A percentile compares a stretch with the other conserved stretches of the same genome.
These are phyloP conservation scores for Neospermospora avenae DNA, from an alignment of 2,329 filamentous ascomycete species.

Conservation along the genomic window DNA sequence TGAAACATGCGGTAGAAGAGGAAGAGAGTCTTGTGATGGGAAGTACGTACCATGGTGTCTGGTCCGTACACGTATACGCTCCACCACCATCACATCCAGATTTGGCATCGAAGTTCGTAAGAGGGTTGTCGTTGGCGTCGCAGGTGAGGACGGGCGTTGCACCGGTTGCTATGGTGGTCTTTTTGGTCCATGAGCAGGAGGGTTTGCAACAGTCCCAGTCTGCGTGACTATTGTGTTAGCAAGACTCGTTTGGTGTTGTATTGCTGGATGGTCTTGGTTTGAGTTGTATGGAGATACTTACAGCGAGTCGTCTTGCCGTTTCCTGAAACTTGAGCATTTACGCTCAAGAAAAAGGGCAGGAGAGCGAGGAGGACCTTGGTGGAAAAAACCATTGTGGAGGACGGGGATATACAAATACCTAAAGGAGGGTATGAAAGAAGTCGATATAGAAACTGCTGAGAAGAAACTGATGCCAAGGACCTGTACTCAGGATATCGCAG, in stretches of 20 bases:
- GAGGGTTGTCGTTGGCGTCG: conserved; percentile 48
- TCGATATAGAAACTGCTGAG: too few relatives aligned
- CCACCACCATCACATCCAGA: conserved; percentile 48
- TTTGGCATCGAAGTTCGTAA: conserved; percentile 46
- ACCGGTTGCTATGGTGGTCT: conserved; percentile 45
- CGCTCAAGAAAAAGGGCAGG: conserved; percentile 30
- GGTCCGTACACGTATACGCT: conserved; percentile 56
- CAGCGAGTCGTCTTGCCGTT: conserved; percentile 39
- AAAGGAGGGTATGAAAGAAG: neutral
- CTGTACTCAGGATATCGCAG: neutral
- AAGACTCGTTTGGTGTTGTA: neutral
- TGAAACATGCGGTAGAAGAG: too few relatives aligned
- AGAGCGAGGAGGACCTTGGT: conserved; percentile 24
- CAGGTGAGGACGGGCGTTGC: conserved; percentile 29
- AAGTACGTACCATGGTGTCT: conserved; percentile 48
- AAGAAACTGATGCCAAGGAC: neutral
- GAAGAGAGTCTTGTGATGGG: too few relatives aligned
- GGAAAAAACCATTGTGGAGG: conserved; percentile 12
- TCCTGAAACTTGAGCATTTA: conserved; percentile 22
- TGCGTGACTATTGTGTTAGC: neutral
- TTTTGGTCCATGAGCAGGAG: conserved; percentile 58
- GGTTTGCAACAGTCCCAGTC: conserved; percentile 71
- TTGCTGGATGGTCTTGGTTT: neutral
- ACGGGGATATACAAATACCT: too few relatives aligned
- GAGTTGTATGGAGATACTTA: neutral